Evolutionary conservation across 2,329 filamentous ascomycete genomes (phyloP), one percentile per base, ranked within the genome.

Genomic region (Xylariaceae sp.): DNA sequence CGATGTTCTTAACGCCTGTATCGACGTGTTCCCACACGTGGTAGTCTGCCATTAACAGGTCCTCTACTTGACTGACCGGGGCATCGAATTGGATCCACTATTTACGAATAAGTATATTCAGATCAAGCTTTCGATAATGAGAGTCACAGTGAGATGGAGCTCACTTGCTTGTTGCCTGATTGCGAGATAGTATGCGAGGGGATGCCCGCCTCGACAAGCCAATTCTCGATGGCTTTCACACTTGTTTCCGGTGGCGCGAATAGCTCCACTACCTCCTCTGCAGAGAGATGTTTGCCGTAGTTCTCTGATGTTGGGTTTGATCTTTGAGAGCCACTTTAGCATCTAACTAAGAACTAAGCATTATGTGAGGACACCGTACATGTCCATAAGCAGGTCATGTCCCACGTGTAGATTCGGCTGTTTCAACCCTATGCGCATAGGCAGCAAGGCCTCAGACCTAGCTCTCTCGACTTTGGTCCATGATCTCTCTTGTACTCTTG

Each of bases 71-170:
- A 4, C 61, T 56, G 7, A 71, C 71, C 1, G 70, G 67, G 9
- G 74, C 73, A 59, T 78, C 73, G 45, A 79, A 76, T 59, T 76
- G 73, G 42, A 79, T 61, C 76, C 75, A 79, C 65, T 76, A 64
- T 48, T 52, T 51, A 40, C 6, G 20, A 50, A 29, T 29, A 37
- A 29, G 10, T 20, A 4, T 41, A 45, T 41, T 7, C 20, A 29
- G 21, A 10, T 37, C 14, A 12, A 37, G 14, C 6, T 16, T 37
- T 37, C 14, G 14, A 29, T 29, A 21, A 16, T 18, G 18, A 19
- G 12, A 18, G 7, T 32, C 12, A 14, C 20, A 7, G 6, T 12
- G 2, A 29, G 46, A 14, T 43, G 10, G 26, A 18, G 23, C 61
- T 58, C 23, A 67, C 66, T 50, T 70, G 62, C 53, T 60, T 67